Base-by-base conservation (phyloP, 2,329 filamentous ascomycete genomes). In the Byssochlamys sp. region DNA sequence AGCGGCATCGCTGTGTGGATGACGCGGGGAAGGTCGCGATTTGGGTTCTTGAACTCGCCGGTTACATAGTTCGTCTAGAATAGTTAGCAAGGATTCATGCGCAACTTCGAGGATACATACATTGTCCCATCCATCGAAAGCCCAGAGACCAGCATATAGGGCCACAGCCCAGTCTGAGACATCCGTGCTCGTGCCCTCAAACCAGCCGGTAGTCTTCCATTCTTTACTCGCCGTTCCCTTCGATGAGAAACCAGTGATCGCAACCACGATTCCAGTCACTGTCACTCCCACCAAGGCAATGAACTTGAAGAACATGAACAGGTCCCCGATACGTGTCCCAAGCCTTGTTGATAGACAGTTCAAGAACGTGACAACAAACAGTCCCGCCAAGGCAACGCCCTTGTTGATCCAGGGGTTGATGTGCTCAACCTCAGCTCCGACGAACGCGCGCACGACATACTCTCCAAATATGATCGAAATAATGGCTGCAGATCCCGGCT, bases 91-190 rank as follows among this genome's bases (percentile, higher is more conserved):
- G 57, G 61, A 12, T 39, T 35, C 4, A n/a, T 56, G 28, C 5
- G 26, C 27, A 50, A 9, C 9, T n/a, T 53, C 5, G 25, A 31
- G 28, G 31, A 27, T 53, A 79, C 87, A 77, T 76, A 94, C 90
- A 72, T 99, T 99, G 71, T 99, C 94, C 94, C 94, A 99, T 29
- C 94, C 94, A 70, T 99, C 94, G 74, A 94, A 99, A 0, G 94
- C 94, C 94, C 94, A 99, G 4, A 99, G 80, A 7, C 94, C 94
- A 14, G 91, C 92, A 71, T 99, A 99, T 52, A 99, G 76, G 0
- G 94, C 94, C 52, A 99, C 88, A 2, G 94, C 94, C 89, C 91
- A 97, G 63, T 86, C 86, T 52, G 88, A 95, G 54, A 88, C 81
- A 69, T 91, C 88, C 12, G 80, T 84, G 61, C 83, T 90, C 3